These are phyloP conservation scores for Sporopachydermia quercuum DNA, from an alignment of 805 yeast genomes.

Conservation along the genomic window DNA sequence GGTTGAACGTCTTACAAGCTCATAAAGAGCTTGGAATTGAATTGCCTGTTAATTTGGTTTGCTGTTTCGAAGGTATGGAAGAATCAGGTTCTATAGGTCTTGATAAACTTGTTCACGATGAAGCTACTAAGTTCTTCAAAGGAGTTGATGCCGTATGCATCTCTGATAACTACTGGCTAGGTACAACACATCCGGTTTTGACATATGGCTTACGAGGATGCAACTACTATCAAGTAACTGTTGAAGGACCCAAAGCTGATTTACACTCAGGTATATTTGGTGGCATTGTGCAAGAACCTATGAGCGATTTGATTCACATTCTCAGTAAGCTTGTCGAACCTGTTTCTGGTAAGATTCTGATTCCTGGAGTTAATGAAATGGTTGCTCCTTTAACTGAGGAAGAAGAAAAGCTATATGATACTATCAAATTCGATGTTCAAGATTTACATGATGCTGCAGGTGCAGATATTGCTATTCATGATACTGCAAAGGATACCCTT, in stretches of 20 bases:
- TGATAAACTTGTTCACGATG: slow-evolving; percentile 66
- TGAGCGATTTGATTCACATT: slow-evolving; percentile 79
- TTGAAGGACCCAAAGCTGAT: slow-evolving; percentile 92
- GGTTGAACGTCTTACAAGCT: slow-evolving; percentile 90
- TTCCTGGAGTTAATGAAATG: slow-evolving; percentile 87
- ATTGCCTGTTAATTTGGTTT: slow-evolving; percentile 82
- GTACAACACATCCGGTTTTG: slow-evolving; percentile 90
- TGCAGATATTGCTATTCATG: slow-evolving; percentile 66
- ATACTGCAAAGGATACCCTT: slow-evolving; percentile 67
- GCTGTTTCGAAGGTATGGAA: slow-evolving; percentile 98
- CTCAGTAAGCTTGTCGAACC: slow-evolving; percentile 60
- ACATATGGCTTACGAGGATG: slow-evolving; percentile 97
- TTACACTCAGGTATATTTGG: slow-evolving; percentile 96
- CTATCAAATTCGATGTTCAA: slow-evolving; percentile 68
- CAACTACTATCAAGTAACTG: slow-evolving; percentile 71
- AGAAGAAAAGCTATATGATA: slow-evolving; percentile 69
- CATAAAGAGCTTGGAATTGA: slow-evolving; percentile 74
- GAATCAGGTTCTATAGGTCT: slow-evolving; percentile 92
- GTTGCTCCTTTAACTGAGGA: slow-evolving; percentile 81
- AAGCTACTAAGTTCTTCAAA: slow-evolving; percentile 69
- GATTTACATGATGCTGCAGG: slow-evolving; percentile 87
- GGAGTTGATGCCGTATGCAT: slow-evolving; percentile 90
- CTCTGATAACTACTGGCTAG: slow-evolving; percentile 96
- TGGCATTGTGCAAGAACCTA: slow-evolving; percentile 93
- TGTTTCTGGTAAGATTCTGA: slow-evolving; percentile 63